These are phyloP conservation scores for Ganoderma lucidum DNA, from an alignment of 1,284 basidiomycete species.

Conservation along the genomic window DNA sequence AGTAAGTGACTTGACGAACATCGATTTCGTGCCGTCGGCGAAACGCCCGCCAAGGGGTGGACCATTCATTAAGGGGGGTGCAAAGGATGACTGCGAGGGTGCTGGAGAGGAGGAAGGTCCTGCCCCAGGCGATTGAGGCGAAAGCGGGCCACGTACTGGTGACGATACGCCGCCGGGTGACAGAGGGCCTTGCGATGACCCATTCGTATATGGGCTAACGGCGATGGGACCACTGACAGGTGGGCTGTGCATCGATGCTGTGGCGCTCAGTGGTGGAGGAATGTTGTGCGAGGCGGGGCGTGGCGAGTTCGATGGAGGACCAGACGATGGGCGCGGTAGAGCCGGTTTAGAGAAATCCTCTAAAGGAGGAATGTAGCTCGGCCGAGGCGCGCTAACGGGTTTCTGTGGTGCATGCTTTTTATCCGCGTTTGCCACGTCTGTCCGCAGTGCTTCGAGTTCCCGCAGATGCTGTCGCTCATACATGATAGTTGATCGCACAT, in stretches of 20 bases:
- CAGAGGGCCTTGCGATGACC: conserved; percentile 15
- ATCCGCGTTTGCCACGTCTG: conserved; percentile 75
- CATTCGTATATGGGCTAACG: conserved; percentile 16
- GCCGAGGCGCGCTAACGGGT: conserved; percentile 61
- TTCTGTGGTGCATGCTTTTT: conserved; percentile 60
- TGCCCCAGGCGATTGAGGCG: conserved; percentile 59
- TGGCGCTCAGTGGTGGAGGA: conserved; percentile 23
- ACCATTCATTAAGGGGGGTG: conserved; percentile 42
- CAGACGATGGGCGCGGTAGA: conserved; percentile 45
- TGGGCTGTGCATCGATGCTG: conserved; percentile 28
- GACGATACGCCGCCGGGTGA: conserved; percentile 23
- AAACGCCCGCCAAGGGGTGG: conserved; percentile 71
- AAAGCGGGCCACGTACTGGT: conserved; percentile 35
- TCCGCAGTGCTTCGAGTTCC: conserved; percentile 86
- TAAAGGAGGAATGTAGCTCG: conserved; percentile 65
- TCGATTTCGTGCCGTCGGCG: conserved; percentile 77
- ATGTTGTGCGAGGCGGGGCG: conserved; percentile 19
- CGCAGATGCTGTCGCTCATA: conserved; percentile 89
- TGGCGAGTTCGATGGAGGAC: conserved; percentile 34
- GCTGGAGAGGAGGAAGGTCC: conserved; percentile 51
- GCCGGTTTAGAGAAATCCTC: conserved; percentile 63
- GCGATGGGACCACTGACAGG: conserved; percentile 15
- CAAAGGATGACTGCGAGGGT: conserved; percentile 32
- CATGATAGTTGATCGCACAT: conserved; percentile 88
- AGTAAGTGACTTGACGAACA: conserved; percentile 65